These are phyloP conservation scores for Daldinia decipiens DNA, from an alignment of 495 filamentous ascomycete genomes.

Conservation along the genomic window DNA sequence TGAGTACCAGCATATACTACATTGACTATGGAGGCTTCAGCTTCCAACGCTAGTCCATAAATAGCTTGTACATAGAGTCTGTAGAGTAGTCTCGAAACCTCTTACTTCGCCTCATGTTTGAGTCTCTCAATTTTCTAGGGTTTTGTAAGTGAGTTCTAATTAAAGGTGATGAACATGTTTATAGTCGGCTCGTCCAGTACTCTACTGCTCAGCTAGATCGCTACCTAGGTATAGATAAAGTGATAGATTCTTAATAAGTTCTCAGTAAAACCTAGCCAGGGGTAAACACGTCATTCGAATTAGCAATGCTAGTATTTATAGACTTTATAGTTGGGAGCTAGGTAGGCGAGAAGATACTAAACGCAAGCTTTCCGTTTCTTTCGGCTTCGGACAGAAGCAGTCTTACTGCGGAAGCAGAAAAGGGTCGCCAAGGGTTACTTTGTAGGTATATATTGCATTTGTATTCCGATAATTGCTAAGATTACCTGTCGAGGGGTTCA, in stretches of 20 bases:
- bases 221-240: not conserved
- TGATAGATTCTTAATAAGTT: not conserved
- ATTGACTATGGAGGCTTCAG: not conserved
- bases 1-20: not conserved
- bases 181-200: not conserved
- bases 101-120: not conserved
- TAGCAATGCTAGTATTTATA: not conserved
- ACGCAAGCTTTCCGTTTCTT: not conserved
- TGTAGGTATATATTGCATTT: not conserved
- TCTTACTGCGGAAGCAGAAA: not conserved
- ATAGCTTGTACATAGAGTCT: not conserved
- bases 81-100: not conserved
- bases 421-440: conserved; percentile 8
- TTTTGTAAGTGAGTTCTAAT: not conserved
- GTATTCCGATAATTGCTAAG: conserved; percentile 8
- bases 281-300: not conserved
- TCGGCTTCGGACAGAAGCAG: not conserved
- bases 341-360: not conserved
- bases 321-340: not conserved
- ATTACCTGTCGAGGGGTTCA: not conserved
- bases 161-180: not conserved
- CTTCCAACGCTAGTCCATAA: not conserved
- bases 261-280: not conserved
- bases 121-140: not conserved
- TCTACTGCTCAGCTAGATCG: not conserved